Percentiles rank a stretch among this genome's conserved stretches.
phyloP scores from a whole-genome alignment of 208 protist species.

The Trypanosoma conorhini region DNA sequence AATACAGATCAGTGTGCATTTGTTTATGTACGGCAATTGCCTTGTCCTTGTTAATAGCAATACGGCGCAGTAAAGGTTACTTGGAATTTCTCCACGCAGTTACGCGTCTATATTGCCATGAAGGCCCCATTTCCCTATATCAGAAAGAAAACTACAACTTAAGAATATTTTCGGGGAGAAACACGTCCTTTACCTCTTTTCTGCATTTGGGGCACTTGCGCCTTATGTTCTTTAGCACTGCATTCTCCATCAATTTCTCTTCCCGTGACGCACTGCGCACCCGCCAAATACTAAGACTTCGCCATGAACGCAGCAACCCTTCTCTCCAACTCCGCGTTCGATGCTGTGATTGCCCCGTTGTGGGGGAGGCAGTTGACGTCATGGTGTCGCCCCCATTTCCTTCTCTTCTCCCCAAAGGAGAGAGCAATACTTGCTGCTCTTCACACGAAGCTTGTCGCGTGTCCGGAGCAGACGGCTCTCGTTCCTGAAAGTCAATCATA shows the following conservation, averaged over 20 bases:
- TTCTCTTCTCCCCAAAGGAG: background rate
- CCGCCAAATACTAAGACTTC: background rate
- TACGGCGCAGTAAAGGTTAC: background rate
- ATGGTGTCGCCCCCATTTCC: background rate
- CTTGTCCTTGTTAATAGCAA: background rate
- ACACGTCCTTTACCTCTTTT: constrained; percentile 22
- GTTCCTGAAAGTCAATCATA: background rate
- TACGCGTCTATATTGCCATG: background rate
- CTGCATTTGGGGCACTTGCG: constrained; percentile 36
- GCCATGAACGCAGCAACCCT: constrained; percentile 9
- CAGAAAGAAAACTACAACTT: constrained; percentile 26
- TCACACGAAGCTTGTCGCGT: background rate
- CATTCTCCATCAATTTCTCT: constrained; percentile 4
- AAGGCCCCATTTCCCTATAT: constrained; percentile 1
- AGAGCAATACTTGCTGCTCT: background rate
- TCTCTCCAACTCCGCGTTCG: background rate
- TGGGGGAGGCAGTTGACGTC: background rate
- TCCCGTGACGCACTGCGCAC: background rate
- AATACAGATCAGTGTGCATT: background rate
- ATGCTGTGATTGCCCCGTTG: constrained; percentile 1
- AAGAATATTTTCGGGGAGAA: constrained; percentile 34
- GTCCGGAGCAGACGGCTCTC: background rate
- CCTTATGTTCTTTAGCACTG: constrained; percentile 29
- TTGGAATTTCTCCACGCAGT: background rate
- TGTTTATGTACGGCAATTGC: background rate